phyloP scores from a whole-genome alignment of 306 rosid species.

The Cicer yamashitae region DNA sequence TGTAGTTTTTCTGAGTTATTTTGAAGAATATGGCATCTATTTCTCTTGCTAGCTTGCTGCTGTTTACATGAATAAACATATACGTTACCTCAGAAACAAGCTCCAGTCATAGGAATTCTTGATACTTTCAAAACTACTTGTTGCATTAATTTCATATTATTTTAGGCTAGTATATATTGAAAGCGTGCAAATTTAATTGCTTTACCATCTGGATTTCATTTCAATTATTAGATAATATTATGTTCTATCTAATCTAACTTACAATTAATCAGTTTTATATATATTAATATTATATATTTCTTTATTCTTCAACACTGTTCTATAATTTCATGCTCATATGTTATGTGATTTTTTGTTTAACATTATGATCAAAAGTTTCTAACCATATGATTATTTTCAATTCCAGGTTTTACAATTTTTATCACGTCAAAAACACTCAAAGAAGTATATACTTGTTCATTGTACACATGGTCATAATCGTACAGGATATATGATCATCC shows the following conservation, averaged over 20 bases:
- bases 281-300: conserved; percentile 36
- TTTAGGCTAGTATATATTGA: conserved; percentile 10
- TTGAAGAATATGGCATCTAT: conserved; percentile 38
- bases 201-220: conserved; percentile 16
- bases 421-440: conserved; percentile 82
- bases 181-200: conserved; percentile 19
- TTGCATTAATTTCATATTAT: conserved; percentile 21
- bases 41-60: conserved; percentile 1
- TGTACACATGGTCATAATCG: conserved; percentile 99
- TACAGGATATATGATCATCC: conserved; percentile 93
- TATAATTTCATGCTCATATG: conserved; percentile 19
- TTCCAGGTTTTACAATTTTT: conserved; percentile 80
- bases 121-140: conserved; percentile 7
- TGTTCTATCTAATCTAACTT: conserved; percentile 15
- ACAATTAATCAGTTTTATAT: conserved; percentile 2
- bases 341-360: conserved; percentile 10
- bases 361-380: conserved; percentile 22
- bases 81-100: conserved; percentile 16
- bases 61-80: conserved; percentile 27
- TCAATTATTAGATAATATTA: neutral
- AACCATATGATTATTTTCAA: conserved; percentile 36
- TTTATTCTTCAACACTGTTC: conserved; percentile 15
- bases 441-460: conserved; percentile 91
- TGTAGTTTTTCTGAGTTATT: conserved; percentile 36
- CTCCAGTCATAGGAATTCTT: conserved; percentile 17